Evolutionary conservation across 1,284 basidiomycete species (phyloP).

Genomic region (Melampsora americana): DNA sequence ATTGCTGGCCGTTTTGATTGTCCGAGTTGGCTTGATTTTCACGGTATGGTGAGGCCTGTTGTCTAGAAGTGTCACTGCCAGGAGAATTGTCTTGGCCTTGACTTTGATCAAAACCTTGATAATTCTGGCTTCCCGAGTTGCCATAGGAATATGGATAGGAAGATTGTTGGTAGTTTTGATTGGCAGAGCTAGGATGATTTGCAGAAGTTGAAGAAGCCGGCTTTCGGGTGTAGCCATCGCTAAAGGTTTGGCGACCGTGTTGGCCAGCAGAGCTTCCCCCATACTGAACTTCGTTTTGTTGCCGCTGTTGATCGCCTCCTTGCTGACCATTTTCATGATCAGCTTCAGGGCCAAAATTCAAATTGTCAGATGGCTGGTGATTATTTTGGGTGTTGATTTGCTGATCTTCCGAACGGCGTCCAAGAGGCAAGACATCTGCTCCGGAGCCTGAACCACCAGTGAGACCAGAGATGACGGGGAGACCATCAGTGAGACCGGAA

Average conservation of each 20-base stretch:
- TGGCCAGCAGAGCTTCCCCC: neutral
- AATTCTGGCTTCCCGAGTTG: too few species aligned
- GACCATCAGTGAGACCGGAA: neutral
- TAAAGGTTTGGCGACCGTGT: too few species aligned
- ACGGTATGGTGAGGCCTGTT: too few species aligned
- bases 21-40: neutral
- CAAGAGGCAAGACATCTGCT: neutral
- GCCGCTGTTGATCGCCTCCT: neutral
- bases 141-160: too few species aligned
- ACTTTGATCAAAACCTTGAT: too few species aligned
- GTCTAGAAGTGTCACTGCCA: too few species aligned
- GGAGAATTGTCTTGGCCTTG: too few species aligned
- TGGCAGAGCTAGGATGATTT: neutral
- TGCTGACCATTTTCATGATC: neutral
- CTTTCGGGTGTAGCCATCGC: too few species aligned
- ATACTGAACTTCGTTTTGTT: neutral
- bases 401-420: neutral
- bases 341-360: neutral
- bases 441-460: too few species aligned
- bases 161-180: too few species aligned
- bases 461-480: neutral
- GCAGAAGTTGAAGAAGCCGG: too few species aligned
- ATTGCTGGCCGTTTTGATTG: too few species aligned
- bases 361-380: neutral
- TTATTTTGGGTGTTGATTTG: neutral